Evolutionary conservation across 2,329 filamentous ascomycete species (phyloP).

Genomic region (Niveomyces coronatus): DNA sequence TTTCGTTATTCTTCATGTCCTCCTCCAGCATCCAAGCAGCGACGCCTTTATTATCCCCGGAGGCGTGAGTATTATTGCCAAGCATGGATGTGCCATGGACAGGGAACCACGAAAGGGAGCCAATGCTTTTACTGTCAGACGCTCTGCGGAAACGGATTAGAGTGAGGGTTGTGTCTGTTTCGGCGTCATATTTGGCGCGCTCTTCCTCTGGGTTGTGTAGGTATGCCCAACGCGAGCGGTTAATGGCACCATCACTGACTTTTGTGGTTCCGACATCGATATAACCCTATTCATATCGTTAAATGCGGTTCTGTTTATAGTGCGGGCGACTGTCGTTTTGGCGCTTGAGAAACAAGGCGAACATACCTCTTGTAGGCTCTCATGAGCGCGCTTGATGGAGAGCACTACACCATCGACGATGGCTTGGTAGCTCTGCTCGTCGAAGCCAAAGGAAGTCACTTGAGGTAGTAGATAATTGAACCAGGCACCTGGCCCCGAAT

Average conservation of each 20-base stretch:
- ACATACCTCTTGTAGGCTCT: conserved; percentile 33
- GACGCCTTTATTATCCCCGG: conserved; percentile 92
- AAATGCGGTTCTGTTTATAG: no score
- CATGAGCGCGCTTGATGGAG: conserved; percentile 73
- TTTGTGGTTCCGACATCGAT: conserved; percentile 60
- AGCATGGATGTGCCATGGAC: conserved; percentile 87
- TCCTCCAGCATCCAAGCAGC: conserved; percentile 79
- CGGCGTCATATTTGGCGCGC: conserved; percentile 52
- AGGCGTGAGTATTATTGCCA: conserved; percentile 82
- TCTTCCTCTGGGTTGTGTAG: conserved; percentile 74
- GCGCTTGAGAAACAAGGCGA: no score
- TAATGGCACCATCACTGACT: conserved; percentile 71
- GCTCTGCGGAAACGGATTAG: conserved; percentile 67
- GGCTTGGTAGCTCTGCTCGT: conserved; percentile 76
- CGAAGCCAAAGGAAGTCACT: conserved; percentile 78
- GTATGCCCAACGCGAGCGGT: conserved; percentile 81
- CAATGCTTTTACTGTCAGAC: conserved; percentile 66
- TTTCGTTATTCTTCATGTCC: conserved; percentile 42
- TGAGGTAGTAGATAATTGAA: conserved; percentile 90
- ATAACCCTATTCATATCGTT: conserved; percentile 38
- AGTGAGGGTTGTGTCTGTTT: conserved; percentile 53
- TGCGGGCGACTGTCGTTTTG: no score
- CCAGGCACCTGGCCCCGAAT: conserved; percentile 87
- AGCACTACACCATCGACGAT: conserved; percentile 78
- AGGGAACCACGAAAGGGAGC: conserved; percentile 81